phyloP scores from a whole-genome alignment of 2,329 filamentous ascomycete genomes.

The Sporothrix schenckii region DNA sequence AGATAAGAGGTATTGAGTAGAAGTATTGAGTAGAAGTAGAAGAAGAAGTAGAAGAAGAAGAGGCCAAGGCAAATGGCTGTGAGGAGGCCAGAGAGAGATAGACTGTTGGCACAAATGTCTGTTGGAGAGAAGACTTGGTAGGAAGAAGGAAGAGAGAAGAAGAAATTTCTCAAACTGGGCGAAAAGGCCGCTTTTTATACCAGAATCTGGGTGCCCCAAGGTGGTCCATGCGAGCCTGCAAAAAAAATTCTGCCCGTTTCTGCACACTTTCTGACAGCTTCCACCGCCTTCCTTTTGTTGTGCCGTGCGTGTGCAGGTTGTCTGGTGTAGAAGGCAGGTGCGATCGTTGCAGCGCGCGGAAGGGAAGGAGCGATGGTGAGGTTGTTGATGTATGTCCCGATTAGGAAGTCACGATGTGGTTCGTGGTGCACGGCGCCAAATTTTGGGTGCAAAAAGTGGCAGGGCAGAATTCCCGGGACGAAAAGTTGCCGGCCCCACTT shows the following conservation, averaged over 20 bases:
- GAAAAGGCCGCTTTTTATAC: background rate
- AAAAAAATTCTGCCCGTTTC: background rate
- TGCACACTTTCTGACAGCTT: background rate
- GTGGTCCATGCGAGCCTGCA: conserved; percentile 19
- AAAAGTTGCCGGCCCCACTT: background rate
- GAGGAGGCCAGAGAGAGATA: background rate
- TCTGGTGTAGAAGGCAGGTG: conserved; percentile 1
- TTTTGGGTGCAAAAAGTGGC: background rate
- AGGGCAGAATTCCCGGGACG: background rate
- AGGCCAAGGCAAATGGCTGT: background rate
- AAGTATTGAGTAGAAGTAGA: background rate
- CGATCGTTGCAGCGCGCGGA: background rate
- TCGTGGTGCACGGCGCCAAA: background rate
- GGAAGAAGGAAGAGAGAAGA: background rate
- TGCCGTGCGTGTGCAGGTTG: background rate
- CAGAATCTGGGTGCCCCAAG: background rate
- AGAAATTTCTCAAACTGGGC: too few relatives aligned
- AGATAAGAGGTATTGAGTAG: background rate
- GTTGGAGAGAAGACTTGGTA: background rate
- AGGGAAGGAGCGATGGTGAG: conserved; percentile 16
- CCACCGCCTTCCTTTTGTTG: background rate
- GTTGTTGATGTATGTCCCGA: conserved; percentile 13
- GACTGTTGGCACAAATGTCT: background rate
- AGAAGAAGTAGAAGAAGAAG: background rate
- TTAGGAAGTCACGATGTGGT: conserved; percentile 15